Percentiles rank a stretch among this genome's conserved stretches.
Evolutionary conservation across 2,329 filamentous ascomycete species (phyloP).

Genomic region (Xylaria sp.): DNA sequence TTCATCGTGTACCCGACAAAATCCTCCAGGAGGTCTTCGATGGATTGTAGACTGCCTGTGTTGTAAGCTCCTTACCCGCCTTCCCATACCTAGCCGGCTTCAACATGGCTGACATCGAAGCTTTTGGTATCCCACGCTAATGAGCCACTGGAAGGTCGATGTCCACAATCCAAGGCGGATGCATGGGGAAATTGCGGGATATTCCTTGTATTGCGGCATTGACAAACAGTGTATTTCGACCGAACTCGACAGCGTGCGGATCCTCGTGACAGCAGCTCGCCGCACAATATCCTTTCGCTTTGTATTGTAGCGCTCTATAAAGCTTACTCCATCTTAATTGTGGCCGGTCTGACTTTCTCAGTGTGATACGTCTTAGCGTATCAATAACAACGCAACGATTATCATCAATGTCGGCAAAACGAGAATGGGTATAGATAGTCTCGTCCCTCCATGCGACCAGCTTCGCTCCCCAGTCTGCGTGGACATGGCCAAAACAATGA

Average conservation of each 20-base stretch:
- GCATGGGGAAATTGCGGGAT: slow-evolving; percentile 51
- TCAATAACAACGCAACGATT: slow-evolving; percentile 52
- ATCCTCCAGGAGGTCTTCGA: too few relatives aligned
- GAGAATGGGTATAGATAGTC: slow-evolving; percentile 57
- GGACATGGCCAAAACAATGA: slow-evolving; percentile 70
- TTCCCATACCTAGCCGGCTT: neutral
- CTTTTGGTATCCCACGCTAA: neutral
- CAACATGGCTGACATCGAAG: neutral
- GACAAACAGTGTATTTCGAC: slow-evolving; percentile 67
- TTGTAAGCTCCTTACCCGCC: neutral
- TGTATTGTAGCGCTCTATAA: neutral
- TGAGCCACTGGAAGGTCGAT: slow-evolving; percentile 9
- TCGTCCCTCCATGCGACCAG: slow-evolving; percentile 52
- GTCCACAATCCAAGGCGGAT: slow-evolving; percentile 63
- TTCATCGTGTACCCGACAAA: too few relatives aligned
- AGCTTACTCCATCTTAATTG: slow-evolving; percentile 15
- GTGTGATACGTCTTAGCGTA: slow-evolving; percentile 47
- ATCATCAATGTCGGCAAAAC: slow-evolving; percentile 59
- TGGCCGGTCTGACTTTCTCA: slow-evolving; percentile 40
- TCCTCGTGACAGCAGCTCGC: slow-evolving; percentile 56
- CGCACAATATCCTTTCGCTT: slow-evolving; percentile 47
- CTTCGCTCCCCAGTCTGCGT: slow-evolving; percentile 68
- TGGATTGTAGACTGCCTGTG: neutral
- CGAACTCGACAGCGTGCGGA: slow-evolving; percentile 48
- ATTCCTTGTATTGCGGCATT: slow-evolving; percentile 67